Conservation (phyloP, 2,329 filamentous ascomycete genomes). For the Claviceps sp. region DNA sequence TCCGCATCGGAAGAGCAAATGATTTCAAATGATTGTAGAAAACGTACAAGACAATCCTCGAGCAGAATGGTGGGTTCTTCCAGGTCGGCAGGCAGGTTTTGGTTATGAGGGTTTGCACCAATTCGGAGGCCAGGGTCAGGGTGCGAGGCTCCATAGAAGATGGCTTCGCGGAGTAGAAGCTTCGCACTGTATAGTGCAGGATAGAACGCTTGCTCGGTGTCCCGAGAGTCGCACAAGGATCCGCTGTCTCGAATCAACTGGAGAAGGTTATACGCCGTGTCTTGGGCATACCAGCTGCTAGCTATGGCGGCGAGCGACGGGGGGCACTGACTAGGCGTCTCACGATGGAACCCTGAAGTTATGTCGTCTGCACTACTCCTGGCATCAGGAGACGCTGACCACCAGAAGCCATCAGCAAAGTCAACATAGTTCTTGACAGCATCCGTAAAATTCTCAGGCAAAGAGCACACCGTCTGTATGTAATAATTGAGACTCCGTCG, state of each 20-base stretch:
- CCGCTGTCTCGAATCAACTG: slow-evolving; percentile 38
- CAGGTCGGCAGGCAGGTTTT: slow-evolving; percentile 23
- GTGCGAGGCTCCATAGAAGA: slow-evolving; percentile 41
- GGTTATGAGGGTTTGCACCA: slow-evolving; percentile 12
- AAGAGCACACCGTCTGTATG: slow-evolving; percentile 31
- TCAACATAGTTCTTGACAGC: slow-evolving; percentile 33
- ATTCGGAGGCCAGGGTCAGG: slow-evolving; percentile 29
- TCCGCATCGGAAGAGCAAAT: slow-evolving; percentile 22
- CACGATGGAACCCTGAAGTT: slow-evolving; percentile 11
- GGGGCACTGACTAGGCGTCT: slow-evolving; percentile 28
- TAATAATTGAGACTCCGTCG: slow-evolving; percentile 39
- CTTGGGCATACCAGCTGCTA: slow-evolving; percentile 36
- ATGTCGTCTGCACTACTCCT: slow-evolving; percentile 11
- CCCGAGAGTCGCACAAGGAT: slow-evolving; percentile 32
- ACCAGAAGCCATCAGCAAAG: slow-evolving; percentile 45
- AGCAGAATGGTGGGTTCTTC: slow-evolving; percentile 35
- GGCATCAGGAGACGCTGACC: slow-evolving; percentile 35
- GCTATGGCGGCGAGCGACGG: slow-evolving; percentile 37
- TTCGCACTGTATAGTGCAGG: slow-evolving; percentile 42
- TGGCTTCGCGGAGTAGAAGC: slow-evolving; percentile 38
- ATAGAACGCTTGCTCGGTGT: slow-evolving; percentile 33
- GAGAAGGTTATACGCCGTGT: slow-evolving; percentile 37
- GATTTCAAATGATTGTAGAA: slow-evolving; percentile 38
- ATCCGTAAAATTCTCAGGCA: slow-evolving; percentile 25
- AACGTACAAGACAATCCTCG: slow-evolving; percentile 36